Conservation (phyloP, 2,329 filamentous ascomycete species). For the Fonsecaea multimorphosa region DNA sequence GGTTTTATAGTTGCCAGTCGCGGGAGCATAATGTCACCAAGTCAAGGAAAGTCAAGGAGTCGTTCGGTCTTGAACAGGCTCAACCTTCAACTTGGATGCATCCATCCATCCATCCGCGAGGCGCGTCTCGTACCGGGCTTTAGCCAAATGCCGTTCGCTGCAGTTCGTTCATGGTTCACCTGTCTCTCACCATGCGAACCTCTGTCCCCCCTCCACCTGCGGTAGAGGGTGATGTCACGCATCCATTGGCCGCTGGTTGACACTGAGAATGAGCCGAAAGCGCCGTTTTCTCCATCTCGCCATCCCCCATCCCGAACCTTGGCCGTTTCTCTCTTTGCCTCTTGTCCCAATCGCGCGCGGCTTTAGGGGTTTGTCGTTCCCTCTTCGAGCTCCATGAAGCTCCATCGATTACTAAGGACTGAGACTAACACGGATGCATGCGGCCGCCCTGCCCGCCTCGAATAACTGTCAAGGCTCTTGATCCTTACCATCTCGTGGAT, state of each 20-base stretch:
- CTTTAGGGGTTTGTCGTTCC: background rate
- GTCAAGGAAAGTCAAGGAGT: too few relatives aligned
- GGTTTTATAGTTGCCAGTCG: background rate
- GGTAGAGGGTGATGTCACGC: background rate
- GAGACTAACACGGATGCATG: background rate
- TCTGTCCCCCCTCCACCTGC: background rate
- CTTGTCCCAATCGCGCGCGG: conserved; percentile 1
- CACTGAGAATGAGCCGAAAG: too few relatives aligned
- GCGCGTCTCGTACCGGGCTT: background rate
- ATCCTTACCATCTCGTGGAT: background rate
- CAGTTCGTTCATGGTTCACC: too few relatives aligned
- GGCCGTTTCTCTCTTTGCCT: background rate
- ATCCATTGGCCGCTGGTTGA: background rate
- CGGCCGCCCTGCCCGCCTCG: conserved; percentile 14
- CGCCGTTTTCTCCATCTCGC: background rate
- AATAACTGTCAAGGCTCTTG: background rate
- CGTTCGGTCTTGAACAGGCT: background rate
- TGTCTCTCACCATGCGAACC: background rate
- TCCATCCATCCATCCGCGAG: background rate
- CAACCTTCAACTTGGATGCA: background rate
- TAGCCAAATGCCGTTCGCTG: background rate
- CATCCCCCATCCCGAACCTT: background rate
- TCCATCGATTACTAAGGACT: conserved; percentile 1
- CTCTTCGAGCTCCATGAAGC: background rate
- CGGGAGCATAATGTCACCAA: too few relatives aligned